Evolutionary conservation across 345 rosid genomes (phyloP).

Genomic region (Lenwebbia sp.): DNA sequence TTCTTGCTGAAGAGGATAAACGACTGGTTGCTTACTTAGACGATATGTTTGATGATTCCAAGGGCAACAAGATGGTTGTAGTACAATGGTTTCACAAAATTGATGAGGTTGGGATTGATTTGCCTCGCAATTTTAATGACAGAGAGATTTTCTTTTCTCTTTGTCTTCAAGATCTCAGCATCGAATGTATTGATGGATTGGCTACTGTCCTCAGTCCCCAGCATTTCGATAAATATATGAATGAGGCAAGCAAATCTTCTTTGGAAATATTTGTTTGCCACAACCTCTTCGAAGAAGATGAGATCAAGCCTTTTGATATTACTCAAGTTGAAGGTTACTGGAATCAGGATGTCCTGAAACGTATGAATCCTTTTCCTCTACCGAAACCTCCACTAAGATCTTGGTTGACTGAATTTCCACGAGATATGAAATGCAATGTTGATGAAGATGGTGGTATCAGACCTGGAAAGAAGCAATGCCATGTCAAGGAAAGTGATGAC

Average conservation of each 20-base stretch:
- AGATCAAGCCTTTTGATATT: conserved; percentile 50
- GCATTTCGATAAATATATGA: conserved; percentile 45
- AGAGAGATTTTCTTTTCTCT: conserved; percentile 82
- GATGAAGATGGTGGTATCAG: conserved; percentile 21
- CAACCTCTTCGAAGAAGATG: conserved; percentile 48
- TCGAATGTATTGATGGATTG: conserved; percentile 85
- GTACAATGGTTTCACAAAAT: conserved; percentile 92
- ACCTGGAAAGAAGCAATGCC: conserved; percentile 38
- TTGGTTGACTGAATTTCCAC: conserved; percentile 2
- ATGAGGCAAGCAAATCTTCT: conserved; percentile 15
- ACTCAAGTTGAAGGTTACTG: conserved; percentile 68
- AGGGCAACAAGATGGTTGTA: conserved; percentile 59
- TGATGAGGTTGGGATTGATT: conserved; percentile 73
- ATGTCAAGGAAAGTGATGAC: conserved; percentile 14
- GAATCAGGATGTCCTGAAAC: conserved; percentile 50
- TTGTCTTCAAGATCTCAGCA: conserved; percentile 77
- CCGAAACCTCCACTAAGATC: conserved; percentile 9
- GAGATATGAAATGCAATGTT: conserved; percentile 3
- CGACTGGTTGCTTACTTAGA: conserved; percentile 73
- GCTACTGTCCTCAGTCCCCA: conserved; percentile 71
- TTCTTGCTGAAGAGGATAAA: conserved; percentile 62
- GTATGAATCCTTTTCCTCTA: conserved; percentile 15
- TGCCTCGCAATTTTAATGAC: conserved; percentile 45
- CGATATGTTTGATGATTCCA: conserved; percentile 72
- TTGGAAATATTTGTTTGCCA: conserved; percentile 48